Percentiles rank a stretch among this genome's conserved stretches.
Evolutionary conservation across 352 stramenopile species (phyloP).

Genomic region (Ochromonadaceae sp.): DNA sequence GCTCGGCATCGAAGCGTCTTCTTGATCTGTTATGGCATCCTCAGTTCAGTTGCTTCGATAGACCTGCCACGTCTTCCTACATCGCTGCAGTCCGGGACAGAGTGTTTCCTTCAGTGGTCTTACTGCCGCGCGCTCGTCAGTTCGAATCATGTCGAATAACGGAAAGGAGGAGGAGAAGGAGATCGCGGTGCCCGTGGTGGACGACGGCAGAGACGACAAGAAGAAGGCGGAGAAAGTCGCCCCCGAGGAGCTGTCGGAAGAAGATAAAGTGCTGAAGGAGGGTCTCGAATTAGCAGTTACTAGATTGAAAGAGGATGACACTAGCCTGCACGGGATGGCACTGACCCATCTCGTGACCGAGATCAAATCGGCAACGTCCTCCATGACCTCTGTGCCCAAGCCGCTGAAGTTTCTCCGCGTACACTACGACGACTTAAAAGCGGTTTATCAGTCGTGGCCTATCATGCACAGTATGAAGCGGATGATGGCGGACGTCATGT

Average conservation of each 20-base stretch:
- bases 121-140: too few species aligned
- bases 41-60: too few species aligned
- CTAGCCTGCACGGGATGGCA: constrained; percentile 37
- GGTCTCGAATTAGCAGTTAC: constrained; percentile 67
- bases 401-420: constrained; percentile 96
- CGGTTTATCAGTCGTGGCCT: constrained; percentile 34
- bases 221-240: constrained; percentile 24
- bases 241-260: constrained; percentile 44
- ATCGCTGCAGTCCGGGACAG: too few species aligned
- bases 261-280: constrained; percentile 78
- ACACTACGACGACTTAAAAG: constrained; percentile 83
- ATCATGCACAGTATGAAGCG: constrained; percentile 40
- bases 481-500: constrained; percentile 49
- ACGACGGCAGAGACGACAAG: constrained; percentile 20
- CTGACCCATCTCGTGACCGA: constrained; percentile 90
- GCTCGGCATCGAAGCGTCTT: too few species aligned
- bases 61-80: too few species aligned
- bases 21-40: too few species aligned
- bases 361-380: constrained; percentile 86
- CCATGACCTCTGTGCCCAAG: constrained; percentile 98
- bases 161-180: neutral
- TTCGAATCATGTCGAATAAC: neutral
- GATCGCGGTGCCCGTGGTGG: neutral
- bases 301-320: constrained; percentile 45
- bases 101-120: too few species aligned